phyloP scores from a whole-genome alignment of 768 basidiomycete species.

The Naematelia encephala region DNA sequence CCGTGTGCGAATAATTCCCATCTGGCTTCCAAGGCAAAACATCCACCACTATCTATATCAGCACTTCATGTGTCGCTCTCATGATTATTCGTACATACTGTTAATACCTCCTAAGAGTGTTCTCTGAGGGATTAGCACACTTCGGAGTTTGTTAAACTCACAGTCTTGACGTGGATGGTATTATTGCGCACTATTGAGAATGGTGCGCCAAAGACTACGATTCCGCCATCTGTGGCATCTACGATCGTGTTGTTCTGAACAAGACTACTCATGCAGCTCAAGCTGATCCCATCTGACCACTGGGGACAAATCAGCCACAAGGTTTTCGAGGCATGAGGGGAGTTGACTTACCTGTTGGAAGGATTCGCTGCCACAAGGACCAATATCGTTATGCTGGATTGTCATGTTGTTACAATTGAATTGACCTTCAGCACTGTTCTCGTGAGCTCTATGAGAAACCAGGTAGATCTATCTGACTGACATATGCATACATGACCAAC shows the following conservation, averaged over 20 bases:
- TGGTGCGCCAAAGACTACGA: slow-evolving; percentile 48
- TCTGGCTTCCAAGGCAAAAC: slow-evolving; percentile 36
- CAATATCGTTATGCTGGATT: slow-evolving; percentile 78
- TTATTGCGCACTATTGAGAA: slow-evolving; percentile 39
- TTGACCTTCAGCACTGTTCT: slow-evolving; percentile 59
- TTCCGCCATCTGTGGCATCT: slow-evolving; percentile 26
- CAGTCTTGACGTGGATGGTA: slow-evolving; percentile 39
- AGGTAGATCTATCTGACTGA: slow-evolving; percentile 14
- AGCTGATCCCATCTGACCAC: slow-evolving; percentile 51
- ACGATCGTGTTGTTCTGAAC: slow-evolving; percentile 45
- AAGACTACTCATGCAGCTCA: slow-evolving; percentile 40
- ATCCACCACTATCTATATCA: slow-evolving; percentile 37
- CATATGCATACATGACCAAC: slow-evolving; percentile 81
- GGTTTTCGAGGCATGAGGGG: not conserved
- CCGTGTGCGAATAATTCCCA: slow-evolving; percentile 35
- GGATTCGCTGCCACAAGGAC: slow-evolving; percentile 42
- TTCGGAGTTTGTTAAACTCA: slow-evolving; percentile 7
- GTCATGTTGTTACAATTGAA: slow-evolving; percentile 63
- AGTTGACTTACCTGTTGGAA: slow-evolving; percentile 35
- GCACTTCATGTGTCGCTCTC: no score
- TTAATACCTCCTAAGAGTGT: slow-evolving; percentile 45
- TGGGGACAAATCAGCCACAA: slow-evolving; percentile 11
- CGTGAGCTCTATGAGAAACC: slow-evolving; percentile 1
- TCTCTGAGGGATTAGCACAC: slow-evolving; percentile 10
- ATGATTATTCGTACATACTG: slow-evolving; percentile 17